These are phyloP conservation scores for Coffea eugenioides DNA, from an alignment of 257 asterid species.

Conservation along the genomic window DNA sequence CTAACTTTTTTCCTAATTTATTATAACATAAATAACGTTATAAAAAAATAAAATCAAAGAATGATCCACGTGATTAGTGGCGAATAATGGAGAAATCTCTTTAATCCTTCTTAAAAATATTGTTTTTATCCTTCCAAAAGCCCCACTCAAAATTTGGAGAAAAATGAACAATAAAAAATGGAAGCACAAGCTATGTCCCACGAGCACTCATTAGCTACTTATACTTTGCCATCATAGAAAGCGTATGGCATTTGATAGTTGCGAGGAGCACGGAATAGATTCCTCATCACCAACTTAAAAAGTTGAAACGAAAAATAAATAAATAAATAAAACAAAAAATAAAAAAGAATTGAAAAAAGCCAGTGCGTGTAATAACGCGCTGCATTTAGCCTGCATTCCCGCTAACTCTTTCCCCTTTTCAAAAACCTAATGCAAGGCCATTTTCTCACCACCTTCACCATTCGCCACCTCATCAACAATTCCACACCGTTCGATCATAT, in stretches of 20 bases:
- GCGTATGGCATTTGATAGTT: not conserved
- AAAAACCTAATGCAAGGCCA: not conserved
- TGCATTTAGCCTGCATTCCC: conserved; percentile 15
- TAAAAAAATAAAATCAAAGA: not conserved
- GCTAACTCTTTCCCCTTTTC: not conserved
- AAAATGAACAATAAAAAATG: not conserved
- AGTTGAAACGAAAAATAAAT: not conserved
- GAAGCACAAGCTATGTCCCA: not conserved
- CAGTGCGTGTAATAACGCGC: conserved; percentile 10
- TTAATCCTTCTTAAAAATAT: not conserved
- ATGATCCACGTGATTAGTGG: not conserved
- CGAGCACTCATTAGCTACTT: not conserved
- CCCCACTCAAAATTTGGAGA: not conserved
- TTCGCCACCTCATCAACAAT: not conserved
- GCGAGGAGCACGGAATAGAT: conserved; percentile 16
- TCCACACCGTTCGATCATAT: not conserved
- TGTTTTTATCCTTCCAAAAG: too few relatives aligned
- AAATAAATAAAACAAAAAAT: not conserved
- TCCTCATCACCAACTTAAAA: not conserved
- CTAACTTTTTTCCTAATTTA: too few relatives aligned
- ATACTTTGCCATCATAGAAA: not conserved
- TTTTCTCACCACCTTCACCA: not conserved
- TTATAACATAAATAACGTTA: not conserved
- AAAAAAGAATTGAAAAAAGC: not conserved
- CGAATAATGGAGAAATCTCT: not conserved